Conservation (phyloP, 305 asterid species). For the Fraxinus dipetala region DNA sequence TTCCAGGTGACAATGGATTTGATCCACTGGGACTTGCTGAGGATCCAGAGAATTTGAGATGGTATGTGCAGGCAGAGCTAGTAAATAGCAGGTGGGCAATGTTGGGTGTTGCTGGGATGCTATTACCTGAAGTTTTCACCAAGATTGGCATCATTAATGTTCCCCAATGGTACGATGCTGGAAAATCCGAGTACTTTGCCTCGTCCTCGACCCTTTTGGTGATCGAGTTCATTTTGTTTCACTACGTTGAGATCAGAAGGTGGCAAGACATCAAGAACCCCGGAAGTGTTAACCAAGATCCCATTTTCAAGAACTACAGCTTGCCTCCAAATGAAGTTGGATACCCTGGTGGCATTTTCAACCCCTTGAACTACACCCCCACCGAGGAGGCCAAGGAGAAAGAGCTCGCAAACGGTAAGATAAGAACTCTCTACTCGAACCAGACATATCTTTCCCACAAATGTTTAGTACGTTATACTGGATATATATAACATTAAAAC, state of each 20-base stretch:
- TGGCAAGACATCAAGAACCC: slow-evolving; percentile 99
- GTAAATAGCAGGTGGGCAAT: slow-evolving; percentile 95
- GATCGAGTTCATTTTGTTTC: slow-evolving; percentile 90
- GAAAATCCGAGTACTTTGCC: slow-evolving; percentile 78
- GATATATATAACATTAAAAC: not conserved
- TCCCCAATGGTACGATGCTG: slow-evolving; percentile 92
- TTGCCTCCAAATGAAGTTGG: slow-evolving; percentile 73
- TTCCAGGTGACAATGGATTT: slow-evolving; percentile 92
- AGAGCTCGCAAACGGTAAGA: slow-evolving; percentile 82
- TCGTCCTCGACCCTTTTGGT: slow-evolving; percentile 85
- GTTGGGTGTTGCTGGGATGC: slow-evolving; percentile 92
- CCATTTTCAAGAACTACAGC: slow-evolving; percentile 85
- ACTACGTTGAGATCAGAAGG: slow-evolving; percentile 90
- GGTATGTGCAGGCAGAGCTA: slow-evolving; percentile 89
- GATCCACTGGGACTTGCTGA: slow-evolving; percentile 93
- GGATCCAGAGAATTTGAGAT: slow-evolving; percentile 77
- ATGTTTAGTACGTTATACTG: not conserved
- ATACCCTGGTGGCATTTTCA: slow-evolving; percentile 88
- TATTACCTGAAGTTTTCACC: slow-evolving; percentile 77
- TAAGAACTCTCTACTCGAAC: not conserved
- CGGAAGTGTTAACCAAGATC: slow-evolving; percentile 90
- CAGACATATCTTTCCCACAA: not conserved
- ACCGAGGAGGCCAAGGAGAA: slow-evolving; percentile 83
- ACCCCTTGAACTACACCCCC: slow-evolving; percentile 83
- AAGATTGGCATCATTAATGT: slow-evolving; percentile 63